Conservation (phyloP, 2,329 filamentous ascomycete genomes). For the Venturia pyrina region DNA sequence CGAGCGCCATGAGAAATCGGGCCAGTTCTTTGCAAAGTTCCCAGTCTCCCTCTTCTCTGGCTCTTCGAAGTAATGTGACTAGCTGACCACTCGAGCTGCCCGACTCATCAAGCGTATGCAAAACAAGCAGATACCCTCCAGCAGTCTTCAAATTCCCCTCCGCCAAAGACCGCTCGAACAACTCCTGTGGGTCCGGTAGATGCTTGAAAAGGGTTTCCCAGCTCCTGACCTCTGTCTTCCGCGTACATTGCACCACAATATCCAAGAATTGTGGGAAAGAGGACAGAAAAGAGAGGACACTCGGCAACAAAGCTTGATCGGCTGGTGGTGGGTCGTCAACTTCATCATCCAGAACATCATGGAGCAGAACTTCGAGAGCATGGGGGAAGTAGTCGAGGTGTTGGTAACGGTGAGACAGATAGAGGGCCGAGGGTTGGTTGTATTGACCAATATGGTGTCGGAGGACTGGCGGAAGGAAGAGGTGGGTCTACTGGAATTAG, state of each 20-base stretch:
- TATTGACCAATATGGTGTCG: slow-evolving; percentile 67
- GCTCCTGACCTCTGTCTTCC: slow-evolving; percentile 90
- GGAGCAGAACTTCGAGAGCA: slow-evolving; percentile 81
- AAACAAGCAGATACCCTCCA: slow-evolving; percentile 86
- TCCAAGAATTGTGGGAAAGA: slow-evolving; percentile 72
- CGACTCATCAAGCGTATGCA: slow-evolving; percentile 71
- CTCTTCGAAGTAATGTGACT: slow-evolving; percentile 68
- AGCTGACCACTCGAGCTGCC: slow-evolving; percentile 64
- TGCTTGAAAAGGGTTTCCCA: slow-evolving; percentile 93
- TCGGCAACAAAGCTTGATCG: slow-evolving; percentile 37
- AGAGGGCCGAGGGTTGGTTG: slow-evolving; percentile 69
- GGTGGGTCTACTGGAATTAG: slow-evolving; percentile 58
- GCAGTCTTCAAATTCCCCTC: slow-evolving; percentile 86
- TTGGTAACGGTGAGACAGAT: slow-evolving; percentile 75
- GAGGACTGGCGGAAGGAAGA: slow-evolving; percentile 83
- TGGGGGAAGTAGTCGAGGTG: slow-evolving; percentile 87
- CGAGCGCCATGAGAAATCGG: slow-evolving; percentile 86
- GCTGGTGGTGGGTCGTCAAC: slow-evolving; percentile 54
- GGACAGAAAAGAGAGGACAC: slow-evolving; percentile 43
- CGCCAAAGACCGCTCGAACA: slow-evolving; percentile 87
- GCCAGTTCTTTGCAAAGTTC: slow-evolving; percentile 92
- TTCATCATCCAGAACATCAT: slow-evolving; percentile 89
- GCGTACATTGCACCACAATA: slow-evolving; percentile 90
- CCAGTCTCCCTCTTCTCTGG: slow-evolving; percentile 82
- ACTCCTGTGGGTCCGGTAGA: slow-evolving; percentile 76